Conservation (phyloP, 2,329 filamentous ascomycete genomes). For the Xylaria sp. region DNA sequence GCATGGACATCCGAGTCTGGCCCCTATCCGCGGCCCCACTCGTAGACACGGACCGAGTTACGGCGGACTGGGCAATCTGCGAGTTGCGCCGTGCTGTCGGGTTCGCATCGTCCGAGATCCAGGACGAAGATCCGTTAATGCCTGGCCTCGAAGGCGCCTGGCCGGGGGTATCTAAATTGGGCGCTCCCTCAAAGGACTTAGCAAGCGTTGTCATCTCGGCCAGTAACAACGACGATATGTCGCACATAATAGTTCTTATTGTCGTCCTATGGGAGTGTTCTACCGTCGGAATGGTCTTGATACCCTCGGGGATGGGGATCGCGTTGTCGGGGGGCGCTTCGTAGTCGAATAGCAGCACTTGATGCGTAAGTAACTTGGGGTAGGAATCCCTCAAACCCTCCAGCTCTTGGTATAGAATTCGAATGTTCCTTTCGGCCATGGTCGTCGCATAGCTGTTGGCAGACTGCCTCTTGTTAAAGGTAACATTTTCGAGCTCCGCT, state of each 20-base stretch:
- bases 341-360: constrained; percentile 80
- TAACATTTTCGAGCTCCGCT: constrained; percentile 61
- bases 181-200: constrained; percentile 71
- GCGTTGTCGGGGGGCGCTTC: constrained; percentile 49
- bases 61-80: constrained; percentile 51
- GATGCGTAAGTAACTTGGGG: constrained; percentile 75
- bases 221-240: constrained; percentile 72
- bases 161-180: constrained; percentile 77
- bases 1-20: constrained; percentile 80
- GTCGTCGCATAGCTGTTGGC: constrained; percentile 53
- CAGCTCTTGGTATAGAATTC: constrained; percentile 67
- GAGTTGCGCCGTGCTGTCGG: constrained; percentile 55
- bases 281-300: constrained; percentile 70
- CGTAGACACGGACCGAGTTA: constrained; percentile 57
- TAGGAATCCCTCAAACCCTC: constrained; percentile 72
- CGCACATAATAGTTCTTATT: constrained; percentile 79
- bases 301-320: constrained; percentile 65
- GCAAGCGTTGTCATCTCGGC: constrained; percentile 76
- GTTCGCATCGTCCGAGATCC: constrained; percentile 46
- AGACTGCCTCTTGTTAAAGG: constrained; percentile 59
- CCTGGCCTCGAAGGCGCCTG: constrained; percentile 46
- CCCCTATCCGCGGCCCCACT: constrained; percentile 59
- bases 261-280: constrained; percentile 75
- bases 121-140: constrained; percentile 44
- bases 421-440: constrained; percentile 59